Conservation (phyloP, 805 yeast genomes). For the Zygosaccharomyces rouxii region DNA sequence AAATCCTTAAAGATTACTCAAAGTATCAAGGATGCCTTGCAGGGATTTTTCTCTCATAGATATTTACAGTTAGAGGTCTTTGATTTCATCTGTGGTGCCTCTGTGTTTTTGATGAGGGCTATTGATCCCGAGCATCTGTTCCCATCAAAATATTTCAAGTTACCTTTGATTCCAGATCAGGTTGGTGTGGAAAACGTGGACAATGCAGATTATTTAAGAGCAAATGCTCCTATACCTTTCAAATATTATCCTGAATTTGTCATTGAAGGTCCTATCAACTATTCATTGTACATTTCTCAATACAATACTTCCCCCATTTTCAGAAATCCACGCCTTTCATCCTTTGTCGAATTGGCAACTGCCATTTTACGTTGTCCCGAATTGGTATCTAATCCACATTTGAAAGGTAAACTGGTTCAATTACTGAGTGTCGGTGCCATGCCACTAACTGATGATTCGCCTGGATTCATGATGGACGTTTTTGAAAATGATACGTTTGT, state of each 20-base stretch:
- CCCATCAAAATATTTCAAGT: constrained; percentile 47
- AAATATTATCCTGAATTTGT: constrained; percentile 80
- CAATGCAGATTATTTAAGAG: constrained; percentile 65
- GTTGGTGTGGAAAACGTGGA: constrained; percentile 64
- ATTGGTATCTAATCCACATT: constrained; percentile 84
- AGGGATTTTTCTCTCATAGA: constrained; percentile 56
- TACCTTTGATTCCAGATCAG: constrained; percentile 60
- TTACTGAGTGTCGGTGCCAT: constrained; percentile 70
- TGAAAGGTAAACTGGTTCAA: constrained; percentile 81
- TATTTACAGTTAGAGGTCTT: constrained; percentile 60
- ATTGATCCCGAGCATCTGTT: constrained; percentile 68
- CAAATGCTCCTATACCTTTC: constrained; percentile 69
- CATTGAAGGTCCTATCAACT: constrained; percentile 75
- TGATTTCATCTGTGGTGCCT: constrained; percentile 73
- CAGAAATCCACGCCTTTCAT: constrained; percentile 46
- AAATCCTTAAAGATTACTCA: constrained; percentile 38
- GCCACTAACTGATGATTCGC: constrained; percentile 49
- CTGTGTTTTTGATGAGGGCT: constrained; percentile 63
- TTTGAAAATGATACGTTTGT: constrained; percentile 63
- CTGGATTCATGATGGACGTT: constrained; percentile 70
- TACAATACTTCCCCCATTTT: constrained; percentile 55
- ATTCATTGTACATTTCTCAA: constrained; percentile 57
- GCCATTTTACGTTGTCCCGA: constrained; percentile 80
- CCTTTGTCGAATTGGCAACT: constrained; percentile 67
- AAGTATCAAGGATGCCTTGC: constrained; percentile 53